phyloP scores from a whole-genome alignment of 2,329 filamentous ascomycete species.

The Alternaria arbusti region DNA sequence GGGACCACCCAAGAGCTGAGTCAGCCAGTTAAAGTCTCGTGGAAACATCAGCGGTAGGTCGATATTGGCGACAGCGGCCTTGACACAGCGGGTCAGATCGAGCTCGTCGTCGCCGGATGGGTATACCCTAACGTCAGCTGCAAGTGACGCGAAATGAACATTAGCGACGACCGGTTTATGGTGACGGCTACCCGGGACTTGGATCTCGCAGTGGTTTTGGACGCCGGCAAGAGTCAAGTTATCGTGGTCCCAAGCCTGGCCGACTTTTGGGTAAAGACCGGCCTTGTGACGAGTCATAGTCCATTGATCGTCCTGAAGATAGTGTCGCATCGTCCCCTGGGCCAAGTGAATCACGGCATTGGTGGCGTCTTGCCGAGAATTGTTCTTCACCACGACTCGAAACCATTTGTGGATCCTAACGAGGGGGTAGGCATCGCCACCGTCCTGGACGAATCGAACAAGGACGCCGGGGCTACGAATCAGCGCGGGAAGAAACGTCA shows the following conservation, averaged over 20 bases:
- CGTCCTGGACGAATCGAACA: background rate
- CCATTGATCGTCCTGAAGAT: background rate
- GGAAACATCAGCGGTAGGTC: background rate
- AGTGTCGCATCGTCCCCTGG: background rate
- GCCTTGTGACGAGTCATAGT: background rate
- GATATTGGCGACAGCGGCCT: slow-evolving; percentile 3
- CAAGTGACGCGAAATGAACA: slow-evolving; percentile 7
- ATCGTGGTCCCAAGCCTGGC: background rate
- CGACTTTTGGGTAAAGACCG: background rate
- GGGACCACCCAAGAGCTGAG: background rate
- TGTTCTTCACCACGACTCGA: background rate
- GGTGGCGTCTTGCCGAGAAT: background rate
- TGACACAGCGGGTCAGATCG: slow-evolving; percentile 11
- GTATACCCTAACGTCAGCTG: background rate
- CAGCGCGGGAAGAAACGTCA: slow-evolving; percentile 1
- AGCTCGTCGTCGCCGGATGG: slow-evolving; percentile 11
- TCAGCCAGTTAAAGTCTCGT: background rate
- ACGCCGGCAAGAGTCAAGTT: background rate
- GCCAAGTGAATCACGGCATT: background rate
- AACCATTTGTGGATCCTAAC: background rate
- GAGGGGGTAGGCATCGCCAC: background rate
- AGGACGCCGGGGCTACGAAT: background rate
- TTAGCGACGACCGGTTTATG: background rate
- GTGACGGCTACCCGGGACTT: background rate
- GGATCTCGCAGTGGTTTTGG: slow-evolving; percentile 1